Evolutionary conservation across 139 green algal genomes (phyloP).

Genomic region (Volvox africanus): DNA sequence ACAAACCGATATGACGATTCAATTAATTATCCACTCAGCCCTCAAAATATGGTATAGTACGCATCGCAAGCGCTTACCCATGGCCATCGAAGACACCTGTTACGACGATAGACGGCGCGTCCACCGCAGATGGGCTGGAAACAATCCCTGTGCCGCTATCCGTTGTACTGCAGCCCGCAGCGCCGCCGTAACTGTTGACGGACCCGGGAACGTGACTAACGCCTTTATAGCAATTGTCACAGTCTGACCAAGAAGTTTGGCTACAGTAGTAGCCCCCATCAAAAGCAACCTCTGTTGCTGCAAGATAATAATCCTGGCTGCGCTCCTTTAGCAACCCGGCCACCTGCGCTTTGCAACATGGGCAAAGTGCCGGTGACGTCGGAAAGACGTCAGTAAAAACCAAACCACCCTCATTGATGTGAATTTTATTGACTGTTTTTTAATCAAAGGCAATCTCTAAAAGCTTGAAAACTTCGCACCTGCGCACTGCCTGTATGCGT

Average conservation of each 20-base stretch:
- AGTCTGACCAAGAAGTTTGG: slow-evolving; percentile 13
- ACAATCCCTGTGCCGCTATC: slow-evolving; percentile 1
- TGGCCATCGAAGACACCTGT: slow-evolving; percentile 41
- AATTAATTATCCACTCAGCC: neutral
- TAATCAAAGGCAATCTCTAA: neutral
- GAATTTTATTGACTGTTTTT: neutral
- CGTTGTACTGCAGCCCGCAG: neutral
- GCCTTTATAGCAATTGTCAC: too few species aligned
- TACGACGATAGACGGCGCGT: neutral
- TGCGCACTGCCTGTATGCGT: slow-evolving; percentile 20
- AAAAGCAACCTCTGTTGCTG: neutral
- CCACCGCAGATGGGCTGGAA: neutral
- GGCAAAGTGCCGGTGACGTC: neutral
- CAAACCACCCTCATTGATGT: neutral
- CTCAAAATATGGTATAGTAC: neutral
- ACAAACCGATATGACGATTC: neutral
- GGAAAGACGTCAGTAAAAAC: neutral
- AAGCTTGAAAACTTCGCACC: slow-evolving; percentile 8
- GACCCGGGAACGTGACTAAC: neutral
- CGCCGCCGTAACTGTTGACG: neutral
- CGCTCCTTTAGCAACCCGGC: slow-evolving; percentile 8
- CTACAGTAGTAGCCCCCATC: neutral
- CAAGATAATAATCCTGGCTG: slow-evolving; percentile 26
- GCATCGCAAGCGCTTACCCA: neutral
- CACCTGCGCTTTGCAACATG: neutral